phyloP scores from a whole-genome alignment of 352 stramenopile species.

The Phytophthora brassicae region DNA sequence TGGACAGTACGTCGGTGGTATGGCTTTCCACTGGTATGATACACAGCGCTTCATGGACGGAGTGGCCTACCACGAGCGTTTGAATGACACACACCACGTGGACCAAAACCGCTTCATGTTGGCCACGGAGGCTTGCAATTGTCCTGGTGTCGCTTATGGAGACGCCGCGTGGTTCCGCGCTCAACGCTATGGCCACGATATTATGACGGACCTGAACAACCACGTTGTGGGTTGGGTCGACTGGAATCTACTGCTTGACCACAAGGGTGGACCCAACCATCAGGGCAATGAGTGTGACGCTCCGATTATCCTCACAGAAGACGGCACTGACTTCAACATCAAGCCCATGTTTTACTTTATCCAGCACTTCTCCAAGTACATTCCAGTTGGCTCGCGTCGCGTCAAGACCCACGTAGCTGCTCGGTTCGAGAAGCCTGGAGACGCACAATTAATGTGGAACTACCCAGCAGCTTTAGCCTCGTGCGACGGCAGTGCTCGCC shows the following conservation, averaged over 20 bases:
- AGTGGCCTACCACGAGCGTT: conserved; percentile 67
- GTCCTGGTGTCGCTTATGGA: conserved; percentile 56
- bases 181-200: conserved; percentile 88
- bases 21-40: conserved; percentile 91
- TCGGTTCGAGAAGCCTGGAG: conserved; percentile 52
- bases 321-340: conserved; percentile 55
- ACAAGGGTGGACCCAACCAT: conserved; percentile 90
- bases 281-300: conserved; percentile 76
- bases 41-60: conserved; percentile 66
- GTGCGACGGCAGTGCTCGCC: conserved; percentile 57
- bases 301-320: conserved; percentile 69
- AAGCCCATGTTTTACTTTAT: conserved; percentile 91
- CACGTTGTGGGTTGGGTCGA: conserved; percentile 87
- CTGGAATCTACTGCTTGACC: conserved; percentile 91
- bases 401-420: conserved; percentile 49
- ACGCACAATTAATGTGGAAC: conserved; percentile 45
- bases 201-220: conserved; percentile 89
- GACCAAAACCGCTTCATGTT: conserved; percentile 65
- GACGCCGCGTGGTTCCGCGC: conserved; percentile 75
- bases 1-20: conserved; percentile 82
- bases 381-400: conserved; percentile 61
- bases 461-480: conserved; percentile 53
- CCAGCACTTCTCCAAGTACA: conserved; percentile 87
- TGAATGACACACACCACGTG: conserved; percentile 80
- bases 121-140: conserved; percentile 72